A percentile compares a stretch with the other conserved stretches of the same genome.
Evolutionary conservation across 2,329 filamentous ascomycete species (phyloP).

Genomic region (Diaporthe citriasiana): DNA sequence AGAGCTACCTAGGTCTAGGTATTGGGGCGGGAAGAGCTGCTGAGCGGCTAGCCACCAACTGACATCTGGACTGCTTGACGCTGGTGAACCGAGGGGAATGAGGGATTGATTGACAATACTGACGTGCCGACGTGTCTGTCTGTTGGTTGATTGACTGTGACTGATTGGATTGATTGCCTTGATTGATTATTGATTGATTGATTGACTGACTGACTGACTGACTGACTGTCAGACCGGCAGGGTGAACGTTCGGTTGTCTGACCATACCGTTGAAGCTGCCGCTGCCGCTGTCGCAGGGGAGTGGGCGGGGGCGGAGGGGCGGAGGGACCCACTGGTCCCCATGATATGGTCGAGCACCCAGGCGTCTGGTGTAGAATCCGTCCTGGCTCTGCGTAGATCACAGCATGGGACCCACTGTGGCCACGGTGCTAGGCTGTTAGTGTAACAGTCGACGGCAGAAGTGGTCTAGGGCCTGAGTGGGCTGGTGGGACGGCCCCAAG

Average conservation of each 20-base stretch:
- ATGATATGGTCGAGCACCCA: not conserved
- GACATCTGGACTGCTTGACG: not conserved
- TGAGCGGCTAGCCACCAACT: slow-evolving; percentile 1
- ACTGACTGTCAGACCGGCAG: not conserved
- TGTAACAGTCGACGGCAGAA: slow-evolving; percentile 15
- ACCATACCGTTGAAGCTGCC: not conserved
- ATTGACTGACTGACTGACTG: not conserved
- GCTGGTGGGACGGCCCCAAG: slow-evolving; percentile 11
- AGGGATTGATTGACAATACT: too few relatives aligned
- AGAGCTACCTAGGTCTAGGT: not conserved
- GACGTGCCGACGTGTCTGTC: not conserved
- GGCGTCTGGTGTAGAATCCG: not conserved
- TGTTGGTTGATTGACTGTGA: not conserved
- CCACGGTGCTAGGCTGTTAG: not conserved
- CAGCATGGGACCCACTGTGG: not conserved
- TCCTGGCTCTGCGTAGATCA: slow-evolving; percentile 11
- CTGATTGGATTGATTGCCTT: not conserved
- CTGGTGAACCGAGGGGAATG: too few relatives aligned
- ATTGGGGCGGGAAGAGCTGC: not conserved
- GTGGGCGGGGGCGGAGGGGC: not conserved
- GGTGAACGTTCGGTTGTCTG: not conserved
- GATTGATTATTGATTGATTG: not conserved
- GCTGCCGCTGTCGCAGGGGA: not conserved
- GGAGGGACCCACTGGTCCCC: not conserved
- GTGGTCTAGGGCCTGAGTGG: not conserved